Evolutionary conservation across 371 early-diverging fungal genomes (phyloP).

Genomic region (Mortierella sp.): DNA sequence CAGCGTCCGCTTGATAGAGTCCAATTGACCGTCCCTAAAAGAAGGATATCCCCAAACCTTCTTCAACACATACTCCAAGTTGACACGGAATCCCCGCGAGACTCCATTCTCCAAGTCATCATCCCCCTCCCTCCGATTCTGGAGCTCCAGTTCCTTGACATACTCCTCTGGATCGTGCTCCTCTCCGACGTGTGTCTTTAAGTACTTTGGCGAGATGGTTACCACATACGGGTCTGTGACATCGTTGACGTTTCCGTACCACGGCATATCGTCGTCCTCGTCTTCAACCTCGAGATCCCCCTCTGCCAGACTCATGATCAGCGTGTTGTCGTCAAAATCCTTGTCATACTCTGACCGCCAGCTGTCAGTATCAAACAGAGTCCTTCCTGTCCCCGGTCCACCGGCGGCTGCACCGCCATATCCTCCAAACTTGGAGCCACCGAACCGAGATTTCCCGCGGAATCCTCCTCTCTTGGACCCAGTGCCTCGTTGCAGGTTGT

Average conservation of each 20-base stretch:
- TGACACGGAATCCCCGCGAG: conserved; percentile 39
- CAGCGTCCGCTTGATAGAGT: conserved; percentile 65
- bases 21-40: conserved; percentile 64
- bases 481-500: conserved; percentile 38
- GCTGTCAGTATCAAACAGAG: conserved; percentile 35
- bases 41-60: conserved; percentile 58
- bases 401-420: conserved; percentile 7
- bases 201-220: conserved; percentile 28
- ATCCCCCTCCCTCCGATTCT: neutral
- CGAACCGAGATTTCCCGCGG: conserved; percentile 39
- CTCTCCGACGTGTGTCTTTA: conserved; percentile 24
- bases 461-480: conserved; percentile 33
- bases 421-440: conserved; percentile 26
- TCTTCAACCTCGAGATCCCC: conserved; percentile 14
- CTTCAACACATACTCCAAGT: conserved; percentile 53
- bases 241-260: conserved; percentile 47
- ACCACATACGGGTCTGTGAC: conserved; percentile 38
- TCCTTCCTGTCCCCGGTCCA: conserved; percentile 28
- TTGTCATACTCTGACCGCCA: conserved; percentile 48
- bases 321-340: conserved; percentile 31
- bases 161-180: conserved; percentile 46
- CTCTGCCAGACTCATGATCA: conserved; percentile 27
- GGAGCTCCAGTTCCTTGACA: conserved; percentile 30
- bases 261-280: conserved; percentile 30
- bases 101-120: neutral